Evolutionary conservation across 139 green algal species (phyloP).

Genomic region (Chlorella vulgaris): DNA sequence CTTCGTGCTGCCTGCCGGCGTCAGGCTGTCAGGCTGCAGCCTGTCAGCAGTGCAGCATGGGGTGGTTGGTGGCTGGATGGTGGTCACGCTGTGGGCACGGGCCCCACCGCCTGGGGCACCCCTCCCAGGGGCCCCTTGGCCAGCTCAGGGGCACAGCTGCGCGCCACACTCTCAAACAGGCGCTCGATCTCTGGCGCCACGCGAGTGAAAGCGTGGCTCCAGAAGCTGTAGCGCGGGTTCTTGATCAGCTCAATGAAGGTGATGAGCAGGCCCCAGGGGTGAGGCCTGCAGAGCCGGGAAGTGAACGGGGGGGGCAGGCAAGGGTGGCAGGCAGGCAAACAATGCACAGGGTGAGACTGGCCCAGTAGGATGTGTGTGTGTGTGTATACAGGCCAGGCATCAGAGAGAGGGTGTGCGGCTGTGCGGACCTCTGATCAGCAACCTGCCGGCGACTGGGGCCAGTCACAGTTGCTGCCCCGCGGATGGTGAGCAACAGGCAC

Average conservation of each 20-base stretch:
- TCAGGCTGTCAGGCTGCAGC: too few species aligned
- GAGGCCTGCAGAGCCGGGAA: constrained; percentile 46
- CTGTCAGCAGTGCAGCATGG: too few species aligned
- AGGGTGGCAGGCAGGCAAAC: background rate
- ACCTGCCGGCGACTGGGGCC: too few species aligned
- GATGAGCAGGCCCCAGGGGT: constrained; percentile 95
- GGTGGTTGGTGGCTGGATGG: too few species aligned
- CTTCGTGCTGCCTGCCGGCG: too few species aligned
- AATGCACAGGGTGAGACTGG: too few species aligned
- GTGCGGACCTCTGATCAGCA: too few species aligned
- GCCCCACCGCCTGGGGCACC: background rate
- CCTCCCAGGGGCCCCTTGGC: background rate
- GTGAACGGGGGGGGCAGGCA: too few species aligned
- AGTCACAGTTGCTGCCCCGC: background rate
- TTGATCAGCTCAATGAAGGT: constrained; percentile 99
- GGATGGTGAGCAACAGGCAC: background rate
- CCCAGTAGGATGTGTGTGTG: too few species aligned
- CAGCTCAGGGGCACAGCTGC: constrained; percentile 51
- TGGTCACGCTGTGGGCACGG: too few species aligned
- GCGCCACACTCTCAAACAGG: constrained; percentile 94
- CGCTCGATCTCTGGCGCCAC: constrained; percentile 95
- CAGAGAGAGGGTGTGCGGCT: too few species aligned
- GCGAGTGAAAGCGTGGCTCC: constrained; percentile 92
- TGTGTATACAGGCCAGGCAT: too few species aligned
- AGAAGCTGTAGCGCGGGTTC: constrained; percentile 98